Base-by-base conservation (phyloP, 352 stramenopile genomes). In the Hyaloperonospora arabidopsidis region DNA sequence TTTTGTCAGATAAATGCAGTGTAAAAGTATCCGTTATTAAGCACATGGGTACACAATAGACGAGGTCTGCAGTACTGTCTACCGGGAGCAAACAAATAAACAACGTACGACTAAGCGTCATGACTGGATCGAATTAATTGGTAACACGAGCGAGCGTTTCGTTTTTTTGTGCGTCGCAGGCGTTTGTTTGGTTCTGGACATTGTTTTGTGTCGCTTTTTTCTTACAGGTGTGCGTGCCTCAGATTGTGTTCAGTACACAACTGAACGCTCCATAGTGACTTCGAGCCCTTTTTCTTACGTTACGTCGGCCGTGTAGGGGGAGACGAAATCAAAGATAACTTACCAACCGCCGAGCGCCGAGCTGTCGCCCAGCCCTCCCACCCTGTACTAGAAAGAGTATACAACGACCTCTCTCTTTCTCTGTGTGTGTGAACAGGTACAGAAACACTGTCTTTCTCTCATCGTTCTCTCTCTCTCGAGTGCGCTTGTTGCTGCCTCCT, bases 251-350 rank as follows among this genome's bases (percentile, higher is more conserved):
- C 1, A 3, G 23, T 28, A 69, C 57, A 51, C 35, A 18, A 54
- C 0, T 29, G 25, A 29, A 7, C 3, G 7, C 47, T 56, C 15
- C 17, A 41, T 35, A 21, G 40, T 53, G 67, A 64, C 38, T 25
- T 47, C 52, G 64, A 70, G 52, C 41, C 53, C 38, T 59, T 67
- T 68, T 65, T 46, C 58, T 59, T 65, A 54, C 58, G 58, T 70
- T 70, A 67, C 49, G 49, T 45, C 49, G 48, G 45, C 44, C 12
- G 32, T 43, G 28, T 36, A 54, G 53, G 58, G 58, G 64, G 63
- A 67, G 53, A 54, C 51, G 65, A 65, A 67, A 7, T 29, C 7
- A 29, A 29, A 7, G 3, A 64, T 67, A 70, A 61, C 49, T 58
- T 50, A 57, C 61, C 54, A 70, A 64, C 63, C 40, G 59, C 67